phyloP scores from a whole-genome alignment of 306 rosid genomes.

The Purshia tridentata region DNA sequence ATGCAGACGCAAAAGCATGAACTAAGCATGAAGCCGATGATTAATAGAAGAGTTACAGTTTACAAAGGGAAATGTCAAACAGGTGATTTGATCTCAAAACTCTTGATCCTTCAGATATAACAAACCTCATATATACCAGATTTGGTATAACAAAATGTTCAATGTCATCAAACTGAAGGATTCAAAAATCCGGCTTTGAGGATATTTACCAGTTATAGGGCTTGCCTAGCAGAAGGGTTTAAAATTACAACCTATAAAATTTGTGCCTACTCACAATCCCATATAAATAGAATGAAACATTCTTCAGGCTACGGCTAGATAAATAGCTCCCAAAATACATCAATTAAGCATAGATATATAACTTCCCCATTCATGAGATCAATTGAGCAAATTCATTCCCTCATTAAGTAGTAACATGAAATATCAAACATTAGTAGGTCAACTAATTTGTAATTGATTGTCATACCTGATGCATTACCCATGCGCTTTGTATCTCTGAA shows the following conservation, averaged over 20 bases:
- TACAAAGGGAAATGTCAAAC: not conserved
- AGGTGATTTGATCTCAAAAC: not conserved
- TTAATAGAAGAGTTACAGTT: not conserved
- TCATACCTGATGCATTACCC: constrained; percentile 91
- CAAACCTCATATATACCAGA: not conserved
- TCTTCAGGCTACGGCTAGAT: not conserved
- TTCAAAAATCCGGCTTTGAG: not conserved
- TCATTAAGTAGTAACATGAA: not conserved
- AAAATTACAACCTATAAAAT: not conserved
- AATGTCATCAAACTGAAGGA: not conserved
- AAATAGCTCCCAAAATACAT: too few species aligned
- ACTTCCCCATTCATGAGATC: not conserved
- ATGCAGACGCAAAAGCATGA: not conserved
- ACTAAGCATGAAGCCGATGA: not conserved
- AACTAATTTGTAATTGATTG: constrained; percentile 14
- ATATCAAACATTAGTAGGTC: not conserved
- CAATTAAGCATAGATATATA: too few species aligned
- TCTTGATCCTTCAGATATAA: not conserved
- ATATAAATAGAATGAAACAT: not conserved
- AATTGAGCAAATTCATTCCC: not conserved
- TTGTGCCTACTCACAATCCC: not conserved
- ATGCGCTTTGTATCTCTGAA: constrained; percentile 79
- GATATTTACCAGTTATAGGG: not conserved
- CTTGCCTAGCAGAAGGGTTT: not conserved
- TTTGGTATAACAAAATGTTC: not conserved